Conservation (phyloP, 306 rosid species). For the Quercus engelmannii region DNA sequence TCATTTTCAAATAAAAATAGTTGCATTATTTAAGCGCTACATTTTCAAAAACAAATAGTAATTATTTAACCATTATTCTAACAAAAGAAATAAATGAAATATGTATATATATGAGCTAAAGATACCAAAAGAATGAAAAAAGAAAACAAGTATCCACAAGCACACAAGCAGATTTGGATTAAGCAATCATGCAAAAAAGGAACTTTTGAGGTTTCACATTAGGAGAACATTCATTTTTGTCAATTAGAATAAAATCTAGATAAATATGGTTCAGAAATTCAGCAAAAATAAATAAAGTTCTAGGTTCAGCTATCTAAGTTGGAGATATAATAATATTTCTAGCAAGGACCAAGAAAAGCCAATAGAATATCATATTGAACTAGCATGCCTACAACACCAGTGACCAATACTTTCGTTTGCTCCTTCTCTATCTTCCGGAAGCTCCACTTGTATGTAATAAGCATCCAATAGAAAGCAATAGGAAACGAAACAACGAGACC, state of each 20-base stretch:
- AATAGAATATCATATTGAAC: not conserved
- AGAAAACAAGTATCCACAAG: too few species aligned
- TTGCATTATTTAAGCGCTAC: too few species aligned
- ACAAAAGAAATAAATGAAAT: too few species aligned
- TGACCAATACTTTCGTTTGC: conserved; percentile 65
- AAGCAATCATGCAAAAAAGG: not conserved
- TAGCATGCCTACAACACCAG: conserved; percentile 79
- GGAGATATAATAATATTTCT: not conserved
- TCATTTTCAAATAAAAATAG: too few species aligned
- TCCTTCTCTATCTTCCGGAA: conserved; percentile 58
- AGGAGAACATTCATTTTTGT: not conserved
- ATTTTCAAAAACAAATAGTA: too few species aligned
- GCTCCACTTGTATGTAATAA: conserved; percentile 58
- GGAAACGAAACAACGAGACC: conserved; percentile 42
- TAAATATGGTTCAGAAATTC: not conserved
- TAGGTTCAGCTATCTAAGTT: not conserved
- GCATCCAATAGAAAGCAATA: conserved; percentile 59
- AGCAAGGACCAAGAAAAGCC: not conserved
- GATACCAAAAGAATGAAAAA: not conserved
- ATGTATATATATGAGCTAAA: not conserved
- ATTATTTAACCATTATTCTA: too few species aligned
- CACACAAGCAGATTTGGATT: not conserved
- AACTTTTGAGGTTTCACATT: not conserved
- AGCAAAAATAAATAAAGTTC: not conserved
- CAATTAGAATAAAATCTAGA: not conserved